These are phyloP conservation scores for Malassezia restricta DNA, from an alignment of 1,284 basidiomycete genomes.

Conservation along the genomic window DNA sequence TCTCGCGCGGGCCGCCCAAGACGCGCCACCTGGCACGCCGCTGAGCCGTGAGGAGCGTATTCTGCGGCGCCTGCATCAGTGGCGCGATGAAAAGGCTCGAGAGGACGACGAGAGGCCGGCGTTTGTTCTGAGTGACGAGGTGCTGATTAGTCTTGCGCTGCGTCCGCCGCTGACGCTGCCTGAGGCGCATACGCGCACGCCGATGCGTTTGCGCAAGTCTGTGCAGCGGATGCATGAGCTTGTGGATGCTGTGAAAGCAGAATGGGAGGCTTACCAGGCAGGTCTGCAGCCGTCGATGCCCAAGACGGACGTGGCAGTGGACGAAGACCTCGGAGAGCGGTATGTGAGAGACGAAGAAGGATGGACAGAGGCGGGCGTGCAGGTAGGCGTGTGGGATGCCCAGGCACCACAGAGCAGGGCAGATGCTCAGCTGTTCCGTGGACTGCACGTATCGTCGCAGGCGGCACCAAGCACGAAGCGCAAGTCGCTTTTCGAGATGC, in stretches of 20 bases:
- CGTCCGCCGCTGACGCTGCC: conserved; percentile 25
- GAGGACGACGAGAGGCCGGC: conserved; percentile 75
- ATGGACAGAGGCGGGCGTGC: not conserved
- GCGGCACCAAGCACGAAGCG: not conserved
- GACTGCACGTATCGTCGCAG: not conserved
- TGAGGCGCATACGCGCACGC: conserved; percentile 22
- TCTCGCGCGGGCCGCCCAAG: conserved; percentile 28
- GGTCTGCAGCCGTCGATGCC: not conserved
- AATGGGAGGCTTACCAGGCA: conserved; percentile 20
- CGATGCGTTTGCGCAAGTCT: conserved; percentile 19
- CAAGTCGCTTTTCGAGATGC: conserved; percentile 11
- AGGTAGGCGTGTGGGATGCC: conserved; percentile 4
- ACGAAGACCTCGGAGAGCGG: not conserved
- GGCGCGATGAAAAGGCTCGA: conserved; percentile 71
- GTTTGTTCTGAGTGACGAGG: conserved; percentile 25
- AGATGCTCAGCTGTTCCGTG: conserved; percentile 4
- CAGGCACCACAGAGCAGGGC: not conserved
- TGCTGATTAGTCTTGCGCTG: conserved; percentile 29
- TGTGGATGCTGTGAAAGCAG: conserved; percentile 20
- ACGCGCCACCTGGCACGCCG: conserved; percentile 16
- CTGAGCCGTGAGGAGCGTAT: conserved; percentile 49
- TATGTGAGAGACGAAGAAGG: no score
- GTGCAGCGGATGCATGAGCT: conserved; percentile 26
- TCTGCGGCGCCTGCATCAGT: conserved; percentile 65
- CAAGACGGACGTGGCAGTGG: not conserved